These are phyloP conservation scores for Umbelopsis sp. DNA, from an alignment of 371 early-diverging fungal genomes.

Conservation along the genomic window DNA sequence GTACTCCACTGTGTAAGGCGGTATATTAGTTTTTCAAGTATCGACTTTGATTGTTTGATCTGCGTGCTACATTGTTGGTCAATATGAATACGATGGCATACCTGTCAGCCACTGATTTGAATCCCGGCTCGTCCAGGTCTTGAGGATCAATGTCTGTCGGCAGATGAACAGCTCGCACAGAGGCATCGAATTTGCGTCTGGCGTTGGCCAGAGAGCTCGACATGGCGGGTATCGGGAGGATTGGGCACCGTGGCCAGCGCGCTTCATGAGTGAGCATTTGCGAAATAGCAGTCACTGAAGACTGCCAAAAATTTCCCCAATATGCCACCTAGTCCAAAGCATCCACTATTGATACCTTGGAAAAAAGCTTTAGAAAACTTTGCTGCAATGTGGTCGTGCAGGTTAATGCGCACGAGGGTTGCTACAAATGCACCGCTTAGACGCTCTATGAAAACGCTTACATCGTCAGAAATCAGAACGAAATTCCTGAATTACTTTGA, in stretches of 20 bases:
- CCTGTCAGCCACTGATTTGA: conserved; percentile 16
- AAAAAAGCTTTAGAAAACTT: not conserved
- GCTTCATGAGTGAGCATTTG: not conserved
- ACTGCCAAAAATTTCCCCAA: not conserved
- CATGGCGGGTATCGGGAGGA: not conserved
- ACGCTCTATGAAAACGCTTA: conserved; percentile 34
- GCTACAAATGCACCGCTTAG: not conserved
- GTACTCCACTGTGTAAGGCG: conserved; percentile 25
- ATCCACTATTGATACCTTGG: not conserved
- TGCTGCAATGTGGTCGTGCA: conserved; percentile 11
- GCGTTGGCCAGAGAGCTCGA: conserved; percentile 11
- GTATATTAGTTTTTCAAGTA: too few relatives aligned
- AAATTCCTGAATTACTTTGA: conserved; percentile 59
- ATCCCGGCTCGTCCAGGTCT: not conserved
- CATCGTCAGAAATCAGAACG: conserved; percentile 53
- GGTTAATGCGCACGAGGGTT: not conserved
- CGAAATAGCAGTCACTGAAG: not conserved
- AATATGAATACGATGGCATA: not conserved
- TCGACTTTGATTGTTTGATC: not conserved
- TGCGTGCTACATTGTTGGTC: not conserved
- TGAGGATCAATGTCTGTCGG: conserved; percentile 10
- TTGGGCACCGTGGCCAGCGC: not conserved
- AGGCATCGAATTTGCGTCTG: conserved; percentile 11
- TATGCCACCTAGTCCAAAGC: not conserved
- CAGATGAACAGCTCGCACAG: not conserved